Conservation (phyloP, 1,139 yeast species). For the Pichia sp. region DNA sequence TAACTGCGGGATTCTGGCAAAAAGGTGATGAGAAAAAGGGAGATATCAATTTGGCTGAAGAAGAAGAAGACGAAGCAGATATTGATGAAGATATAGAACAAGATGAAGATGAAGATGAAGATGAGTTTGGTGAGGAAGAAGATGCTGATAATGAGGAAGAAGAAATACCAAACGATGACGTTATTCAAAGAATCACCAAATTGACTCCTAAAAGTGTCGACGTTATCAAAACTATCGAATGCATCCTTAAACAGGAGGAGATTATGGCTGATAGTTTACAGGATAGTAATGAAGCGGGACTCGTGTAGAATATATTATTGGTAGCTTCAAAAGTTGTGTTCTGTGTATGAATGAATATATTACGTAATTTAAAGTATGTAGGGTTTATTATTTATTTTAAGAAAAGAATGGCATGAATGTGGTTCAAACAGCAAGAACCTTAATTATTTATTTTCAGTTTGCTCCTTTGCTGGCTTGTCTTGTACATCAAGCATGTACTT, state of each 20-base stretch:
- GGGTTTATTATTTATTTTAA: background rate
- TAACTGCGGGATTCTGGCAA: slow-evolving; percentile 9
- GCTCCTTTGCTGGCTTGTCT: slow-evolving; percentile 28
- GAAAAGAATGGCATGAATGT: background rate
- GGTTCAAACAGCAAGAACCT: background rate
- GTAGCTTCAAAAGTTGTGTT: background rate
- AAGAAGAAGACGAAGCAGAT: slow-evolving; percentile 19
- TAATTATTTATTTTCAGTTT: background rate
- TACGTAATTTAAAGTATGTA: background rate
- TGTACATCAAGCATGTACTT: slow-evolving; percentile 40
- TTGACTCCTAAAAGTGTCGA: slow-evolving; percentile 23
- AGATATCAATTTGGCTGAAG: slow-evolving; percentile 6
- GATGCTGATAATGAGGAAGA: slow-evolving; percentile 22
- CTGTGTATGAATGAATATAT: background rate
- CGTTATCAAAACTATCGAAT: slow-evolving; percentile 34
- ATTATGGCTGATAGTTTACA: slow-evolving; percentile 12
- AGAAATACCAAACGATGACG: slow-evolving; percentile 26
- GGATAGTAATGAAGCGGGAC: background rate
- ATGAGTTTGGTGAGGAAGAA: slow-evolving; percentile 18
- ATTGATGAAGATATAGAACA: slow-evolving; percentile 9
- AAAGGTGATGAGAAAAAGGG: slow-evolving; percentile 22
- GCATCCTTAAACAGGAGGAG: slow-evolving; percentile 39
- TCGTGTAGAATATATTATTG: too few species aligned
- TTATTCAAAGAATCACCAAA: slow-evolving; percentile 18
- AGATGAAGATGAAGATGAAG: slow-evolving; percentile 21